Evolutionary conservation across 2,329 filamentous ascomycete genomes (phyloP), one percentile per base, ranked within the genome.

Genomic region (Xenoacremonium recifei): DNA sequence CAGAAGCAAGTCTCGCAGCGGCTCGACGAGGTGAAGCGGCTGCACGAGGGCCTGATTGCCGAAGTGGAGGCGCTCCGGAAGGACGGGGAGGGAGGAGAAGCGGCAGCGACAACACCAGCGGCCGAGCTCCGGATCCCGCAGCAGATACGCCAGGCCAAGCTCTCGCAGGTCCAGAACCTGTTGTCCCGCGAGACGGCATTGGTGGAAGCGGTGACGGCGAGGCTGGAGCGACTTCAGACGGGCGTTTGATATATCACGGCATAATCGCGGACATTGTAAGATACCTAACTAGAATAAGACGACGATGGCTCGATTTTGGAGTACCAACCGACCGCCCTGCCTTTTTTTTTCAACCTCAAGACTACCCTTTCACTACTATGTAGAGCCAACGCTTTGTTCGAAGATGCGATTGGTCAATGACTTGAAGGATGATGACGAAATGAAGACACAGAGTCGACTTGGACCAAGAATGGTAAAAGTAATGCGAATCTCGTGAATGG

Each of bases 111-210:
- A 15, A 60, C 69, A 41, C 48, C 48, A 29, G 47, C 51, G 19
- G 64, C 67, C 34, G 70, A 75, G 45, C 52, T 79, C 37, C 69
- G 72, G 49, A 79, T 85, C 40, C 78, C 82, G 11, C 66, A 73
- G 16, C 79, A 82, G 40, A 73, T 86, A 44, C 73, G 82, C 44
- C 78, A 73, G 63, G 76, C 72, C 37, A 86, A 85, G 65, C 64
- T 87, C 50, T 71, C 72, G 42, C 77, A 85, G 59, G 80, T 88
- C 17, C 80, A 80, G 64, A 66, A 67, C 20, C 62, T 87, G 45
- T 65, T 89, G 50, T 80, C 84, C 43, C 70, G 84, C 20, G 84
- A 89, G 65, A 78, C 78, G 35, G 82, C 82, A 5, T 63, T 88
- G 54, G 79, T 88, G 6, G 83, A 87, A 52, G 84, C 80, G 17